phyloP scores from a whole-genome alignment of 192 early-diverging fungal species.

The Phlyctochytrium bullatum region DNA sequence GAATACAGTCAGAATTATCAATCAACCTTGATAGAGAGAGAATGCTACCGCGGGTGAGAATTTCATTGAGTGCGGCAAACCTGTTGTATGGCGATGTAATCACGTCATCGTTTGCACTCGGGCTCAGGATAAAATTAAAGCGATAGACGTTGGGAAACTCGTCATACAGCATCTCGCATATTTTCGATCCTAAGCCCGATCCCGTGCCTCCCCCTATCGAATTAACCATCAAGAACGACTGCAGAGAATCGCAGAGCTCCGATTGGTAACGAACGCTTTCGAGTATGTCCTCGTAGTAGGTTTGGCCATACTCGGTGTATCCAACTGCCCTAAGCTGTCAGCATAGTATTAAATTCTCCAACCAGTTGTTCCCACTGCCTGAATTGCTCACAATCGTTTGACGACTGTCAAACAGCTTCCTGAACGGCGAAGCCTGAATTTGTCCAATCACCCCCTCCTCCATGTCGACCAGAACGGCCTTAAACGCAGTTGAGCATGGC shows the following conservation, averaged over 20 bases:
- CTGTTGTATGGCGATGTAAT: conserved; percentile 61
- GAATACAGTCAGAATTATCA: conserved; percentile 38
- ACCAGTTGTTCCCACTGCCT: conserved; percentile 63
- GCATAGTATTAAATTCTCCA: background rate
- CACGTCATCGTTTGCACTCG: conserved; percentile 51
- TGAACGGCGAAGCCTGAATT: conserved; percentile 30
- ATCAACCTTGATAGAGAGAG: conserved; percentile 5
- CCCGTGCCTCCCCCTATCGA: conserved; percentile 63
- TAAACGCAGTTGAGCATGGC: background rate
- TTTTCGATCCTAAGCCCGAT: conserved; percentile 51
- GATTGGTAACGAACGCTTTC: conserved; percentile 48
- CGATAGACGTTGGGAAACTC: conserved; percentile 40
- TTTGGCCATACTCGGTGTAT: conserved; percentile 43
- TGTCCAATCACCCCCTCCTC: conserved; percentile 51
- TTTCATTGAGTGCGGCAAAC: conserved; percentile 10
- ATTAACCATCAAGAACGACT: conserved; percentile 50
- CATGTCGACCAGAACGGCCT: conserved; percentile 62
- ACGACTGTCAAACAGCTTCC: conserved; percentile 44
- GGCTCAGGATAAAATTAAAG: conserved; percentile 38
- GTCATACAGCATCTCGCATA: conserved; percentile 39
- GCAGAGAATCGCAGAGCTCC: conserved; percentile 53
- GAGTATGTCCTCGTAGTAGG: conserved; percentile 37
- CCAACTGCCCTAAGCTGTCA: conserved; percentile 43
- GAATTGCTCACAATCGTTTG: conserved; percentile 44
- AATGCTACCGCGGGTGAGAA: background rate